Base-by-base conservation (phyloP, 129 eudicot genomes). In the Sambucus nigra region DNA sequence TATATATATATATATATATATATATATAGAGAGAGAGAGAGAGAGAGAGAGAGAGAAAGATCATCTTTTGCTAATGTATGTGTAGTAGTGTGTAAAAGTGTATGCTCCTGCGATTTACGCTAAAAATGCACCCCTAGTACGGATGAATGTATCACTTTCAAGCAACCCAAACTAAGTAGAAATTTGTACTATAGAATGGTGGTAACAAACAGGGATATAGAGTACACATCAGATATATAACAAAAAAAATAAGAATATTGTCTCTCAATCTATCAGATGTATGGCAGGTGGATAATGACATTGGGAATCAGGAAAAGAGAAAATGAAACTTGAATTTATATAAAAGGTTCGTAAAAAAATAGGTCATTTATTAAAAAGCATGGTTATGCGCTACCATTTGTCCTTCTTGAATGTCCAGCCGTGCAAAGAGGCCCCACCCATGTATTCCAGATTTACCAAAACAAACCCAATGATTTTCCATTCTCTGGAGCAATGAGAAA, bases 401-500 rank as follows among this genome's bases (percentile, higher is more conserved):
- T 51, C 94, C 97, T 78, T 78, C 94, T 70, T 69, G 87, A 61
- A 88, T 84, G 55, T 46, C 78, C 19, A 76, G 80, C 19, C 94
- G 76, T 33, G 97, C 97, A 80, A 88, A 88, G 40, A 88, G 92
- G 53, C 97, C 97, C 97, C 97, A 88, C 46, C 94, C 92, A 62
- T 88, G 97, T 67, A 88, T 88, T 65, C 82, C 73, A 46, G 97
- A 88, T 73, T 78, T 80, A 16, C 97, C 97, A 53, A 88, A 88
- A 55, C 97, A 84, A 63, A 88, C 79, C 18, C 87, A 80, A 38
- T 57, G 60, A 22, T 64, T 75, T 70, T 84, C 97, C 14, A 83
- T 78, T 55, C 25, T 78, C 97, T 88, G 78, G 41, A 69, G 40
- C 61, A 61, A 38, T 22, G 20, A 40, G 33, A 18, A 9, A 55